Base-by-base conservation (phyloP, 148 eudicot species). In the Fallopia convolvulus region DNA sequence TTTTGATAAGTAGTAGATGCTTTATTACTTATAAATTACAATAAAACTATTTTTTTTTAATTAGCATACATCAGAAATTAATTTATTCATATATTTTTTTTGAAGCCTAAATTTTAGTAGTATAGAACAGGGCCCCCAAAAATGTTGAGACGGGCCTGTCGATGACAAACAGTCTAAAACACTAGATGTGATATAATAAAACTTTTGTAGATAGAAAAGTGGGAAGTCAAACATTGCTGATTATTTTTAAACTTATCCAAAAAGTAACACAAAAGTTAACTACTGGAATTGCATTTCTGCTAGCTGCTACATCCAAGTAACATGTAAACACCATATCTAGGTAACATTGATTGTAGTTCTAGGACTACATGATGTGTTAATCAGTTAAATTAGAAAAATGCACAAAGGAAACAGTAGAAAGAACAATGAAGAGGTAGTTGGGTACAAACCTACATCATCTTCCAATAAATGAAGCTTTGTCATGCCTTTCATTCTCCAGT, bases 141-240 rank as follows among this genome's bases (percentile, higher is more conserved):
- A n/a, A n/a, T n/a, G n/a, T n/a, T n/a, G n/a, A n/a, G n/a, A n/a
- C n/a, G n/a, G n/a, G n/a, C n/a, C n/a, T n/a, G n/a, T 48, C 9
- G 83, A 84, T 55, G 97, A 90, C 65, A 93, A 82, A 79, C 76
- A 78, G 65, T 89, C 98, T 93, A 87, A 44, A 76, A 83, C 41
- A 83, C 50, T 73, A 23, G 76, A 39, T 76, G 8, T 32, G 42
- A 66, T 33, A 23, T 66, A 74, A 12, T 18, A 23, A 79, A 20
- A 80, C 58, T 26, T 33, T 50, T 23, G 9, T 11, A 9, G 12
- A 26, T 18, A 7, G 13, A 58, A 55, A 44, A 63, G 6, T 36
- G 18, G 74, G 68, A 65, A 44, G 9, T 36, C 46, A 60, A 76
- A 8, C 12, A 61, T 50, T 14, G 4, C 36, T 36, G 15, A 32